phyloP scores from a whole-genome alignment of 805 yeast genomes.

The Wickerhamiella sorbophila region DNA sequence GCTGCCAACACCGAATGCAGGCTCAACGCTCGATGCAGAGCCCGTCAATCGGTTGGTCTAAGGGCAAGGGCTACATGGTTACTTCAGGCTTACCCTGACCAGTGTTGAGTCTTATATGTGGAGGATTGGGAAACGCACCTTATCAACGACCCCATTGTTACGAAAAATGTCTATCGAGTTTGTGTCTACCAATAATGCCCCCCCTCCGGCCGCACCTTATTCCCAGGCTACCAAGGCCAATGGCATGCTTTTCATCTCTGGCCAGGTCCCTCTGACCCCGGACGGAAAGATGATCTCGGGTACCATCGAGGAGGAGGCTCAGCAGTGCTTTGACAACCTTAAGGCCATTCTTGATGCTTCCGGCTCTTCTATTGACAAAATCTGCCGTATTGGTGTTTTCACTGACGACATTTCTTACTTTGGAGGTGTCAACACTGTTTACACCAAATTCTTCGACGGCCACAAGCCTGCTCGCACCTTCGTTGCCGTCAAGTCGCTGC shows the following conservation, averaged over 20 bases:
- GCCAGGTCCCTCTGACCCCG: slow-evolving; percentile 85
- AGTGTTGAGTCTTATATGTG: no score
- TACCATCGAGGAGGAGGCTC: slow-evolving; percentile 36
- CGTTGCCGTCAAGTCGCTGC: slow-evolving; percentile 86
- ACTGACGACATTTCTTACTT: slow-evolving; percentile 83
- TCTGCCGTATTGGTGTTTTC: slow-evolving; percentile 80
- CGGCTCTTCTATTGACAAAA: slow-evolving; percentile 67
- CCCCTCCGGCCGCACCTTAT: slow-evolving; percentile 94
- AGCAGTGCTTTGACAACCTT: slow-evolving; percentile 30
- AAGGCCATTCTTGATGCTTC: slow-evolving; percentile 64
- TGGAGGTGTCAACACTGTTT: slow-evolving; percentile 72
- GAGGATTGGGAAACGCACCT: no score
- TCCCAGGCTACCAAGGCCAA: slow-evolving; percentile 91
- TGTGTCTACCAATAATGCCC: slow-evolving; percentile 48
- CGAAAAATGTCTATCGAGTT: slow-evolving; percentile 12
- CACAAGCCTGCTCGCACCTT: slow-evolving; percentile 86
- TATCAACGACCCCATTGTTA: slow-evolving; percentile 2
- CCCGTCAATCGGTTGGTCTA: no score
- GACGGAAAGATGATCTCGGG: slow-evolving; percentile 68
- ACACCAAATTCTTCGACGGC: slow-evolving; percentile 33
- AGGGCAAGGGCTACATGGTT: no score
- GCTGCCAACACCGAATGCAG: no score
- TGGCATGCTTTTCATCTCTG: slow-evolving; percentile 79
- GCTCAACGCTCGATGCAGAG: no score
- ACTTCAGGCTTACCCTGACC: no score